A percentile compares a stretch with the other conserved stretches of the same genome.
phyloP scores from a whole-genome alignment of 2,329 filamentous ascomycete species.

The Plectosphaerella cucumerina region DNA sequence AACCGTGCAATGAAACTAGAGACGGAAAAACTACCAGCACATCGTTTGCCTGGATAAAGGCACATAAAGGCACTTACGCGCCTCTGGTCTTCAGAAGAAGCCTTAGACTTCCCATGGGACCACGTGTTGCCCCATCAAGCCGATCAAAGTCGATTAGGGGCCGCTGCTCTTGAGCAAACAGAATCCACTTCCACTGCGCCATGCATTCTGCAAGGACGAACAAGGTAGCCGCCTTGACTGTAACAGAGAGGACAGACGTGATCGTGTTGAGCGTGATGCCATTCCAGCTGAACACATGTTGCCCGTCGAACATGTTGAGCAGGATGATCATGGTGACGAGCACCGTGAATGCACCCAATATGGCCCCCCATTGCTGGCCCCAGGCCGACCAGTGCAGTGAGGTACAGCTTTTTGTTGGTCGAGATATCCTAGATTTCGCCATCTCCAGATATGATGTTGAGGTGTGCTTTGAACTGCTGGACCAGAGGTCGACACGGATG shows the following conservation, averaged over 20 bases:
- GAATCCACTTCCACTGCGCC: slow-evolving; percentile 8
- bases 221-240: background rate
- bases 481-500: too few relatives aligned
- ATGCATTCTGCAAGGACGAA: slow-evolving; percentile 3
- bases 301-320: background rate
- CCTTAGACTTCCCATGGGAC: too few relatives aligned
- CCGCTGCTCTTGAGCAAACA: background rate
- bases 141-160: slow-evolving; percentile 6
- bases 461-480: too few relatives aligned
- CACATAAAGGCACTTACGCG: too few relatives aligned
- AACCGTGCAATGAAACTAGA: background rate
- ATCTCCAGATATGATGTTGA: too few relatives aligned
- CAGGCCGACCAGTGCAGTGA: slow-evolving; percentile 3
- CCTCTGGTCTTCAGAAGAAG: too few relatives aligned
- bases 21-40: too few relatives aligned
- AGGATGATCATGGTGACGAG: background rate
- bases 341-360: background rate
- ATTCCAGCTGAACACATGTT: background rate
- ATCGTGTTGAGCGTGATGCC: slow-evolving; percentile 1
- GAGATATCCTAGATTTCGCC: too few relatives aligned
- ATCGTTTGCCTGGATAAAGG: too few relatives aligned
- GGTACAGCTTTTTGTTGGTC: background rate
- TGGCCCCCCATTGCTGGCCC: background rate
- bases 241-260: background rate
- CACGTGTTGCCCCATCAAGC: background rate